Conservation (phyloP, 2,329 filamentous ascomycete species). For the Ophiocordyceps sinensis region DNA sequence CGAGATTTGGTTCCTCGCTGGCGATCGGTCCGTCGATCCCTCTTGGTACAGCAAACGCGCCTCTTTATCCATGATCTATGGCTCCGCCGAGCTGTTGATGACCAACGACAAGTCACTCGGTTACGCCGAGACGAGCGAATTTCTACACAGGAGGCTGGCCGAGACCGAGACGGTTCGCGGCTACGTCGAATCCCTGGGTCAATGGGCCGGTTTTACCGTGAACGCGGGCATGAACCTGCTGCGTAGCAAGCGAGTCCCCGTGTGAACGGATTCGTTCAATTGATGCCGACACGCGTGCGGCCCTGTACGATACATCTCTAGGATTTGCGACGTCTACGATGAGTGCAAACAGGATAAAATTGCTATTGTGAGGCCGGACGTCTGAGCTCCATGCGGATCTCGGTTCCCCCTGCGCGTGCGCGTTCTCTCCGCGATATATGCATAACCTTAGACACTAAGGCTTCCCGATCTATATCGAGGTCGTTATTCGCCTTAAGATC, state of each 20-base stretch:
- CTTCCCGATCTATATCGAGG: too few relatives aligned
- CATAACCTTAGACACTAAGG: too few relatives aligned
- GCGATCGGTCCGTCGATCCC: constrained; percentile 67
- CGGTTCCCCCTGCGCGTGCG: too few relatives aligned
- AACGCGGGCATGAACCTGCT: constrained; percentile 66
- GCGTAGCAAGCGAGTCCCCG: constrained; percentile 72
- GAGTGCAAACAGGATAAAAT: too few relatives aligned
- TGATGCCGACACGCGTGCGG: neutral
- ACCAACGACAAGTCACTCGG: constrained; percentile 65
- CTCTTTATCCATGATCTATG: constrained; percentile 43
- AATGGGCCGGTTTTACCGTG: constrained; percentile 75
- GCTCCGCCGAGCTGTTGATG: constrained; percentile 81
- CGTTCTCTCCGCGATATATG: too few relatives aligned
- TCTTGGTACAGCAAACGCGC: constrained; percentile 68
- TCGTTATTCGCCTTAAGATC: too few relatives aligned
- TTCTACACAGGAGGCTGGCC: constrained; percentile 60
- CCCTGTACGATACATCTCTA: neutral
- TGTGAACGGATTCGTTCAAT: constrained; percentile 31
- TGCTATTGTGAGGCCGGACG: too few relatives aligned
- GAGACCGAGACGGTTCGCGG: constrained; percentile 52
- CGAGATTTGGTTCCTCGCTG: constrained; percentile 80
- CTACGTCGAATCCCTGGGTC: constrained; percentile 46
- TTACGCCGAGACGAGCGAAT: constrained; percentile 66
- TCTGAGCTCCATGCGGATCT: too few relatives aligned
- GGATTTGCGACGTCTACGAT: neutral